These are phyloP conservation scores for Nicotiana otophora DNA, from an alignment of 257 asterid genomes.

Conservation along the genomic window DNA sequence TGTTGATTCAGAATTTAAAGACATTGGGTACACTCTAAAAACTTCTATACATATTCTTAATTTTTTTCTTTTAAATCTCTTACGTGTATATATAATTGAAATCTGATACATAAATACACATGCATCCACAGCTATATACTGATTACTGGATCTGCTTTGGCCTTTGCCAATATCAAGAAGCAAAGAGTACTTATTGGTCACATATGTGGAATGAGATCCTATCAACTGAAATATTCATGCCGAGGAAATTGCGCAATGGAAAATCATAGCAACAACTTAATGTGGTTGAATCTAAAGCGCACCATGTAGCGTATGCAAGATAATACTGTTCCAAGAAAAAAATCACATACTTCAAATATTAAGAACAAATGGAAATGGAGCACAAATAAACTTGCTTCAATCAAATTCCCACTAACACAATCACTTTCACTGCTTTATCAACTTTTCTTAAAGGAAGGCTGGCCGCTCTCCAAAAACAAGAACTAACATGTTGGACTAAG, in stretches of 20 bases:
- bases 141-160: neutral
- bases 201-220: no score
- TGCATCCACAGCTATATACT: neutral
- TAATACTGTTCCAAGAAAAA: neutral
- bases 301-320: neutral
- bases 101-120: neutral
- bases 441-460: neutral
- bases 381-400: neutral
- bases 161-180: neutral
- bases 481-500: no score
- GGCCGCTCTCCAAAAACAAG: neutral
- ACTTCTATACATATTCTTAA: neutral
- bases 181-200: no score
- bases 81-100: neutral
- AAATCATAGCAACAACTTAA: neutral
- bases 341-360: neutral
- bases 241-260: neutral
- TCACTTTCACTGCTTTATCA: neutral
- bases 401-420: neutral
- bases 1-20: neutral
- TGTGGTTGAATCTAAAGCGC: neutral
- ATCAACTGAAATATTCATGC: neutral
- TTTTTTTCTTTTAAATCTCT: neutral
- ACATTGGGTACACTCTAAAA: neutral
- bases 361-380: slow-evolving; percentile 7